Evolutionary conservation across 2,329 filamentous ascomycete species (phyloP).

Genomic region (Stemphylium beticola): DNA sequence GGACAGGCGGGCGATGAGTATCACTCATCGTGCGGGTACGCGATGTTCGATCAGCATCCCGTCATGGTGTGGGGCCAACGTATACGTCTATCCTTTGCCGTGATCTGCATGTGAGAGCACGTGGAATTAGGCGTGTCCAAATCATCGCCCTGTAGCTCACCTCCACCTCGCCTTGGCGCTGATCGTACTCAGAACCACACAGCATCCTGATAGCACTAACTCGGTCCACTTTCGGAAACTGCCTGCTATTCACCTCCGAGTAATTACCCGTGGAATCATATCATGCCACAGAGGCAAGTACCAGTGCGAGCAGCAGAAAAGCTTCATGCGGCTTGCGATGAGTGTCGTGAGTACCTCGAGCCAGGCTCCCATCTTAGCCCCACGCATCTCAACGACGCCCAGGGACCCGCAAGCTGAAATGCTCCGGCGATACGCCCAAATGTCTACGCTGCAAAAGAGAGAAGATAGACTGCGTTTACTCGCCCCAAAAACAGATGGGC

Average conservation of each 20-base stretch:
- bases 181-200: conserved; percentile 2
- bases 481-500: conserved; percentile 58
- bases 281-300: conserved; percentile 17
- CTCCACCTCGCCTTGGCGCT: conserved; percentile 6
- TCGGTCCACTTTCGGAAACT: not conserved
- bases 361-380: not conserved
- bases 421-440: conserved; percentile 51
- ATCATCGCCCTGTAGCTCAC: not conserved
- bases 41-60: not conserved
- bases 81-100: conserved; percentile 1
- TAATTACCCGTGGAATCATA: not conserved
- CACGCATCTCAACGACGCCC: conserved; percentile 4
- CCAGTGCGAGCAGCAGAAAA: conserved; percentile 28
- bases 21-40: not conserved
- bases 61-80: conserved; percentile 5
- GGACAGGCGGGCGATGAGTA: not conserved
- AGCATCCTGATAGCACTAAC: not conserved
- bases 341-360: conserved; percentile 40
- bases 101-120: conserved; percentile 7
- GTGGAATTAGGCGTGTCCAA: conserved; percentile 1
- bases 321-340: conserved; percentile 45
- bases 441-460: conserved; percentile 54
- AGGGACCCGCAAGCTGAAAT: conserved; percentile 59
- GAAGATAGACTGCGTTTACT: conserved; percentile 53
- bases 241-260: not conserved